Evolutionary conservation across 495 filamentous ascomycete species (phyloP).

Genomic region (Daldinia grandis): DNA sequence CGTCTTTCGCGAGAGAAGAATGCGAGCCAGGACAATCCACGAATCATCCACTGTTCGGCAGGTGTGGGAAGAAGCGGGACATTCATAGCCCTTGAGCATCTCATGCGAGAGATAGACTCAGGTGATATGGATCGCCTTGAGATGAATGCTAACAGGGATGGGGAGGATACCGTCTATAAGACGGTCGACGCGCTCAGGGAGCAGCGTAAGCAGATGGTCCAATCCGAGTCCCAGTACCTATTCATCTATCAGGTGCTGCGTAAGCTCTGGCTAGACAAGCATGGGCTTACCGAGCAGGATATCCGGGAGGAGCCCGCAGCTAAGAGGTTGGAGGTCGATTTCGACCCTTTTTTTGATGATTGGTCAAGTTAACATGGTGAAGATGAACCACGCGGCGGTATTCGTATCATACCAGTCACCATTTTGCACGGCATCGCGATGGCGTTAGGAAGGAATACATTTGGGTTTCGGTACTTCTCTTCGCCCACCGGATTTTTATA

Average conservation of each 20-base stretch:
- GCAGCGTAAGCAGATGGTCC: conserved; percentile 97
- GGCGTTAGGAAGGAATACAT: conserved; percentile 8
- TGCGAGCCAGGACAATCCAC: conserved; percentile 70
- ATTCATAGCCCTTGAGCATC: conserved; percentile 92
- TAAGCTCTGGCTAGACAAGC: conserved; percentile 71
- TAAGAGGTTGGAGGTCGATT: conserved; percentile 58
- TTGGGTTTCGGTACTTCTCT: conserved; percentile 9
- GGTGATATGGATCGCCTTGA: conserved; percentile 67
- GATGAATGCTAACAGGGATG: conserved; percentile 30
- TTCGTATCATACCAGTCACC: background rate
- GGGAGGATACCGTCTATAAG: conserved; percentile 65
- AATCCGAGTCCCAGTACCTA: conserved; percentile 82
- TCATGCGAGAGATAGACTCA: conserved; percentile 80
- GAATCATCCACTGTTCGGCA: conserved; percentile 92
- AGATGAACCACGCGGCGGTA: conserved; percentile 9
- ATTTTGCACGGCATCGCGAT: conserved; percentile 5
- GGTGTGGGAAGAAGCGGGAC: conserved; percentile 95
- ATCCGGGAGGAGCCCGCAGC: conserved; percentile 50
- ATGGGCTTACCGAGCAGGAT: conserved; percentile 45
- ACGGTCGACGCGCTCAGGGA: conserved; percentile 83
- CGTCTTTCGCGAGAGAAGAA: conserved; percentile 77
- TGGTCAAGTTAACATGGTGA: conserved; percentile 25
- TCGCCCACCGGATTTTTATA: conserved; percentile 1
- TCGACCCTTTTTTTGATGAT: conserved; percentile 44
- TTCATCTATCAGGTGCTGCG: conserved; percentile 91